phyloP scores from a whole-genome alignment of 2,329 filamentous ascomycete species.

The Fusarium xyrophilum region DNA sequence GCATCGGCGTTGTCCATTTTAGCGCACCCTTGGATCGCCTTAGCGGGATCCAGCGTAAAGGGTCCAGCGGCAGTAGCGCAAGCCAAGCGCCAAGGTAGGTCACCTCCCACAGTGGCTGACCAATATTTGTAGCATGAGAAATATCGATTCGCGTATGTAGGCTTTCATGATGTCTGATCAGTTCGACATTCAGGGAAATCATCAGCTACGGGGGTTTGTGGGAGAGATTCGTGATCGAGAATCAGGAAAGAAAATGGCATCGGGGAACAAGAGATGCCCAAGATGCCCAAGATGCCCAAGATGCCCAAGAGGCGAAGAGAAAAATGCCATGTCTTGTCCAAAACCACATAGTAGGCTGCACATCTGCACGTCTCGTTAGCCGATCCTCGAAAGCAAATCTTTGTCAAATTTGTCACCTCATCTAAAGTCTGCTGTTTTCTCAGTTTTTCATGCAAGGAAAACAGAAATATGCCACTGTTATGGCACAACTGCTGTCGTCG shows the following conservation, averaged over 20 bases:
- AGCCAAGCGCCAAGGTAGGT: not conserved
- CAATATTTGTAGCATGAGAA: not conserved
- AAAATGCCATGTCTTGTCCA: not conserved
- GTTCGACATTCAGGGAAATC: conserved; percentile 27
- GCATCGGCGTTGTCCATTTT: not conserved
- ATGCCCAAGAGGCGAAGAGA: not conserved
- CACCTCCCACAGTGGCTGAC: conserved; percentile 15
- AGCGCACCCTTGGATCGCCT: conserved; percentile 1
- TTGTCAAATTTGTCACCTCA: not conserved
- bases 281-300: not conserved
- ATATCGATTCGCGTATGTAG: conserved; percentile 3
- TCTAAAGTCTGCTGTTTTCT: not conserved
- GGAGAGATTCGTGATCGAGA: not conserved
- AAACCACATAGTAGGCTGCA: not conserved
- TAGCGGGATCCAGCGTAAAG: conserved; percentile 23
- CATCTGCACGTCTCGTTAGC: conserved; percentile 1
- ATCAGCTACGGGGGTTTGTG: not conserved
- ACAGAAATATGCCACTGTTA: not conserved
- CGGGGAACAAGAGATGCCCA: not conserved
- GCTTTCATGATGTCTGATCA: conserved; percentile 11
- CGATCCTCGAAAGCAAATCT: not conserved
- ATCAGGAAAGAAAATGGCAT: not conserved
- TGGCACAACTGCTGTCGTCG: not conserved
- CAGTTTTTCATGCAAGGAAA: not conserved
- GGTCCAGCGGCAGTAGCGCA: conserved; percentile 28